Conservation (phyloP, 2,329 filamentous ascomycete species). For the Fusarium pseudocircinatum region DNA sequence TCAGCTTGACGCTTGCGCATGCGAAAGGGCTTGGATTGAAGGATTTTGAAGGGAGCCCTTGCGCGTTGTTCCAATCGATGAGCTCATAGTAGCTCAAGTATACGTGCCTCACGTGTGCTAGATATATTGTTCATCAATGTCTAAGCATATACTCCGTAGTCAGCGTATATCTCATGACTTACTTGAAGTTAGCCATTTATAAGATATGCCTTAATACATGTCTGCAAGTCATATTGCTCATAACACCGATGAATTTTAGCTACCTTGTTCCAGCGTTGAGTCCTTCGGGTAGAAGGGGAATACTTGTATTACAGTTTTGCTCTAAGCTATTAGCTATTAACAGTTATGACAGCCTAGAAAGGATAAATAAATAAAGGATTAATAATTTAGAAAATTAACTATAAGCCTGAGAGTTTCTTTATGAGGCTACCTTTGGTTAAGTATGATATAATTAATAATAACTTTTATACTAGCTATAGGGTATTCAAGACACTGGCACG, state of each 20-base stretch:
- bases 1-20: constrained; percentile 1
- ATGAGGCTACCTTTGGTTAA: not conserved
- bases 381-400: accelerated
- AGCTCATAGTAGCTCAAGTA: not conserved
- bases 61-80: not conserved
- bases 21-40: not conserved
- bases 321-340: too few species aligned
- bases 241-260: accelerated
- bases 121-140: not conserved
- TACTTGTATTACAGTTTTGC: too few species aligned
- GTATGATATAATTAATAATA: not conserved
- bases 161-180: too few species aligned
- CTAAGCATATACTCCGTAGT: accelerated
- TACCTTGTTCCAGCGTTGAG: accelerated
- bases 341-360: accelerated
- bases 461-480: not conserved
- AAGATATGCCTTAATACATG: accelerated
- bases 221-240: accelerated
- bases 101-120: accelerated
- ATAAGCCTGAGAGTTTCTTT: accelerated
- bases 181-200: not conserved
- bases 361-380: not conserved
- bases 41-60: constrained; percentile 2
- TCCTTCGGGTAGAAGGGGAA: accelerated
- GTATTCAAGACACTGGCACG: not conserved